phyloP scores from a whole-genome alignment of 495 filamentous ascomycete species.

The Parathielavia hyrcaniae region DNA sequence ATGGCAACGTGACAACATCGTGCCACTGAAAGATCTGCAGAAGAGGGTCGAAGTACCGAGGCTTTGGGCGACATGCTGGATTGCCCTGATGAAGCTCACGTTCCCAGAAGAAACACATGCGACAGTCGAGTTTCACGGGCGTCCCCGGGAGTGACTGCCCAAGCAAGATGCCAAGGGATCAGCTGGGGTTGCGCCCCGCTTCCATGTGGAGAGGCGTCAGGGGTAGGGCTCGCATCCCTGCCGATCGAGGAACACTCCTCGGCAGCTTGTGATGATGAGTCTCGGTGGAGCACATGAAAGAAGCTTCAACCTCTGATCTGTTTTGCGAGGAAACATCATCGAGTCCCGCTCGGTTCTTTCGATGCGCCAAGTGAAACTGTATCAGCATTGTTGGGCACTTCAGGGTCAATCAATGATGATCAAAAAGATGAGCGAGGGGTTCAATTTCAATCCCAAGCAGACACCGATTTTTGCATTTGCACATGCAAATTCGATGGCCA shows the following conservation, averaged over 20 bases:
- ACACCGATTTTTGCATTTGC: background rate
- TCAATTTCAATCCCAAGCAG: background rate
- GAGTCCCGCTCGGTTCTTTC: background rate
- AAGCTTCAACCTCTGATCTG: conserved; percentile 20
- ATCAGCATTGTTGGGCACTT: background rate
- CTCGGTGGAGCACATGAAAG: conserved; percentile 31
- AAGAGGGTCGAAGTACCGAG: no score
- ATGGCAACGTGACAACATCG: no score
- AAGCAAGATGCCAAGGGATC: conserved; percentile 22
- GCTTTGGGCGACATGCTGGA: no score
- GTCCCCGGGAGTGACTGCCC: conserved; percentile 25
- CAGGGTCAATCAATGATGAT: background rate
- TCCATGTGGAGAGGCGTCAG: conserved; percentile 20
- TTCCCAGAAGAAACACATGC: background rate
- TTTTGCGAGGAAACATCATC: background rate
- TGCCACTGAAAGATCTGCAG: no score
- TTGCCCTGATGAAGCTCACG: no score
- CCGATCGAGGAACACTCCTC: conserved; percentile 19
- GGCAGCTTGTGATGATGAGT: conserved; percentile 24
- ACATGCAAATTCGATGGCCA: background rate
- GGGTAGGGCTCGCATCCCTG: conserved; percentile 17
- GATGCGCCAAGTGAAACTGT: background rate
- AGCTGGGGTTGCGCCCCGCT: conserved; percentile 16
- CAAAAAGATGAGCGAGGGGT: background rate
- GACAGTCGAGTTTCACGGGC: conserved; percentile 1